Evolutionary conservation across 257 asterid species (phyloP).

Genomic region (Primulina huaijiensis): DNA sequence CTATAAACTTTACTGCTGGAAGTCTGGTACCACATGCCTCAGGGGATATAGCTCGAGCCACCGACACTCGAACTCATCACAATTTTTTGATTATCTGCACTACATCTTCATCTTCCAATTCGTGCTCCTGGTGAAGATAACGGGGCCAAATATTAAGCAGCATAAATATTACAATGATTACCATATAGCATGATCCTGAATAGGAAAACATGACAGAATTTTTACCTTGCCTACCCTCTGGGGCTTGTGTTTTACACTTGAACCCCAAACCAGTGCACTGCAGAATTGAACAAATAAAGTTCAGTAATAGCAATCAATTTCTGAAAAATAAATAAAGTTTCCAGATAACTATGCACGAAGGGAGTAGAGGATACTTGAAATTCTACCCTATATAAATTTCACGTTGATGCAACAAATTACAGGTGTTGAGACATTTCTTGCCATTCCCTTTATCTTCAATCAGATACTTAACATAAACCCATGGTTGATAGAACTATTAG

Average conservation of each 20-base stretch:
- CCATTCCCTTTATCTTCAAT: not conserved
- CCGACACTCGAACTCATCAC: slow-evolving; percentile 25
- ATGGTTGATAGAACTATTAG: not conserved
- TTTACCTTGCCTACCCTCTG: slow-evolving; percentile 97
- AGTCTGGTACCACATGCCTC: slow-evolving; percentile 17
- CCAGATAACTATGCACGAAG: not conserved
- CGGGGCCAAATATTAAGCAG: not conserved
- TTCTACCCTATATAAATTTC: not conserved
- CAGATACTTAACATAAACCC: not conserved
- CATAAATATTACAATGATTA: not conserved
- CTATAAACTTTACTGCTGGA: not conserved
- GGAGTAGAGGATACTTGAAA: not conserved
- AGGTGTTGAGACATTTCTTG: not conserved
- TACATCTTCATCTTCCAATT: slow-evolving; percentile 88
- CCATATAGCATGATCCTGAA: not conserved
- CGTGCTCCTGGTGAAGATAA: slow-evolving; percentile 65
- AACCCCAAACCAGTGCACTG: slow-evolving; percentile 98
- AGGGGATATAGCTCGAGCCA: not conserved
- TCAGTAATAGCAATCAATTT: slow-evolving; percentile 6
- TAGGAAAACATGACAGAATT: slow-evolving; percentile 1
- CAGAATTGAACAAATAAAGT: slow-evolving; percentile 24
- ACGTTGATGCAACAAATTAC: not conserved
- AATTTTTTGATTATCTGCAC: slow-evolving; percentile 94
- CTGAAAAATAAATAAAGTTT: not conserved
- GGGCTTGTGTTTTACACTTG: slow-evolving; percentile 97